phyloP scores from a whole-genome alignment of 208 protist genomes.

The Sergeia podlipaevii region DNA sequence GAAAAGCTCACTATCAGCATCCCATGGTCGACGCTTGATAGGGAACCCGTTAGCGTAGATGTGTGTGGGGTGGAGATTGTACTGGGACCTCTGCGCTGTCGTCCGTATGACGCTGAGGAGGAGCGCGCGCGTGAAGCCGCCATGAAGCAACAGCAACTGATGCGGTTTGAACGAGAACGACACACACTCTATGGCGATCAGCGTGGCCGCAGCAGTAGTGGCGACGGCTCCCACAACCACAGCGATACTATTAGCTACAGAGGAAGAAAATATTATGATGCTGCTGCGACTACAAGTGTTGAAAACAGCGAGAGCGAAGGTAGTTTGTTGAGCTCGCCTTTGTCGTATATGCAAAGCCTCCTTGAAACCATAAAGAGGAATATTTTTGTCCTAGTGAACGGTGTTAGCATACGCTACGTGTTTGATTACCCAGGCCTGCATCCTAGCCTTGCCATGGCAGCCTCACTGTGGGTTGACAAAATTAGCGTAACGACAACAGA shows the following conservation, averaged over 20 bases:
- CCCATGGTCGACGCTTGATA: constrained; percentile 75
- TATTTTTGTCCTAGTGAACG: constrained; percentile 31
- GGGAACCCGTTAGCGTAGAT: constrained; percentile 56
- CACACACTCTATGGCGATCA: background rate
- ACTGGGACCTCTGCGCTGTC: constrained; percentile 54
- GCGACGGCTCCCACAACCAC: too few relatives aligned
- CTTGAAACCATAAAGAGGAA: constrained; percentile 43
- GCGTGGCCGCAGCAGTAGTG: background rate
- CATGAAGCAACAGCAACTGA: constrained; percentile 61
- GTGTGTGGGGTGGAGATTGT: constrained; percentile 68
- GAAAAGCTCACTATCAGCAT: constrained; percentile 49
- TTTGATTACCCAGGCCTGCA: constrained; percentile 70
- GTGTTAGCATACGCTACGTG: constrained; percentile 56
- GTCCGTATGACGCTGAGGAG: constrained; percentile 42
- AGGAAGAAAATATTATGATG: too few relatives aligned
- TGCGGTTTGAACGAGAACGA: constrained; percentile 41
- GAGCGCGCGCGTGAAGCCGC: constrained; percentile 42
- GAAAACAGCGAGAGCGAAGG: too few relatives aligned
- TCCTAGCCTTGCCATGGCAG: constrained; percentile 31
- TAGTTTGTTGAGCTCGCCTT: too few relatives aligned
- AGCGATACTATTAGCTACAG: too few relatives aligned
- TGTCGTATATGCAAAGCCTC: constrained; percentile 45
- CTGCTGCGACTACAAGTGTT: too few relatives aligned
- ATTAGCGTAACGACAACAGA: constrained; percentile 42
- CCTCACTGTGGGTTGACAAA: constrained; percentile 38